Evolutionary conservation across 495 filamentous ascomycete species (phyloP).

Genomic region (Xylaria intraflava): DNA sequence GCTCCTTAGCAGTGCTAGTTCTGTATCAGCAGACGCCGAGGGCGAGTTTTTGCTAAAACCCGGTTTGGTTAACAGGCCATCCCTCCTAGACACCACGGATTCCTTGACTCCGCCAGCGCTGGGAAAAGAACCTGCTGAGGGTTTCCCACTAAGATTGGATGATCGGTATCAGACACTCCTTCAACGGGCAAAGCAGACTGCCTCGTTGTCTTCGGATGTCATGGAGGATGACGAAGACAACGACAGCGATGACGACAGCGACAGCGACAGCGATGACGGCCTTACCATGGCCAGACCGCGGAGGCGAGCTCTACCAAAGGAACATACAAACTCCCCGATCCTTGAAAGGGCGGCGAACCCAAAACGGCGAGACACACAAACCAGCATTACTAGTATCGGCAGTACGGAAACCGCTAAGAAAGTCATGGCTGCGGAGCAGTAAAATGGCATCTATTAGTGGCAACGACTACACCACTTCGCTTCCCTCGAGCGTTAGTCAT

Average conservation of each 20-base stretch:
- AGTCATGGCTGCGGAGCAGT: constrained; percentile 27
- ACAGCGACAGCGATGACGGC: constrained; percentile 51
- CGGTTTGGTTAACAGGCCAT: constrained; percentile 34
- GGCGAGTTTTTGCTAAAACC: constrained; percentile 48
- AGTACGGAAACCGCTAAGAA: constrained; percentile 55
- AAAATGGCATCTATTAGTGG: background rate
- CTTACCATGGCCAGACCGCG: constrained; percentile 42
- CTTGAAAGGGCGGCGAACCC: constrained; percentile 27
- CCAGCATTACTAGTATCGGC: constrained; percentile 43
- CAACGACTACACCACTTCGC: background rate
- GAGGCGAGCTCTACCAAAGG: constrained; percentile 16
- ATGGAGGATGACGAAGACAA: constrained; percentile 49
- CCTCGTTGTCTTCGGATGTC: constrained; percentile 19
- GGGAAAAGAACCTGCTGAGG: constrained; percentile 36
- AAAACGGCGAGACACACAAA: constrained; percentile 44
- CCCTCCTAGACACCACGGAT: constrained; percentile 42
- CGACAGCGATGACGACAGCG: constrained; percentile 52
- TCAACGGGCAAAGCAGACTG: constrained; percentile 21
- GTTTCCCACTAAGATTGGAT: constrained; percentile 35
- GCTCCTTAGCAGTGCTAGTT: constrained; percentile 72
- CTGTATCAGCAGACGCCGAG: constrained; percentile 57
- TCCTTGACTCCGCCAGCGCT: constrained; percentile 47
- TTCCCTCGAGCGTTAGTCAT: background rate
- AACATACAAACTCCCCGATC: constrained; percentile 23
- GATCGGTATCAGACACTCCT: constrained; percentile 22